Percentiles rank a stretch among this genome's conserved stretches.
Conservation (phyloP, 2,329 filamentous ascomycete species). For the Arachnopeziza araneosa region DNA sequence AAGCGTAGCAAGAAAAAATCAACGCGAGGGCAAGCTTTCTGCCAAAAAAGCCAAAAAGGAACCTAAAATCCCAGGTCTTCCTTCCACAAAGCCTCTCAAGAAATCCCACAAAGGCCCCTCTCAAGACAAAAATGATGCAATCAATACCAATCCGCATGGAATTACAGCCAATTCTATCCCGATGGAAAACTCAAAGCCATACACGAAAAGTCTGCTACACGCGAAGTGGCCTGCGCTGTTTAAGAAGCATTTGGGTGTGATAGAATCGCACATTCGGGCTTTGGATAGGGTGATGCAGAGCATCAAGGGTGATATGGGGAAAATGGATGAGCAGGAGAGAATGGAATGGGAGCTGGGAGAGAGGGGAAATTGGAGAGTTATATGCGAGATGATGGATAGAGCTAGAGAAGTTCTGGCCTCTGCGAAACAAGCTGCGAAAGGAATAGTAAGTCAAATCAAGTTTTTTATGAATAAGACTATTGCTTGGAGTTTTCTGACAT, state of each 20-base stretch:
- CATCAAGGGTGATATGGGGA: slow-evolving; percentile 15
- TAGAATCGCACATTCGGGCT: slow-evolving; percentile 22
- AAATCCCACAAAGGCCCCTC: not conserved
- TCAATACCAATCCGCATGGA: not conserved
- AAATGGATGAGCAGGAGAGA: slow-evolving; percentile 18
- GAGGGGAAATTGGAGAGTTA: slow-evolving; percentile 22
- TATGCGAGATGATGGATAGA: slow-evolving; percentile 23
- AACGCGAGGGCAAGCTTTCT: not conserved
- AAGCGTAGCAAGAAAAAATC: not conserved
- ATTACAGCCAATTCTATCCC: not conserved
- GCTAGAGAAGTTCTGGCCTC: slow-evolving; percentile 14
- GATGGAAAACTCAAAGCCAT: not conserved
- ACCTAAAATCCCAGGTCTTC: not conserved
- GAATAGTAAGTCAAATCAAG: slow-evolving; percentile 17
- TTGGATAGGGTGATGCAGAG: slow-evolving; percentile 19
- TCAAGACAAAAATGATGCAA: not conserved
- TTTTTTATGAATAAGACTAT: not conserved
- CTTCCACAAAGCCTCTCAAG: not conserved
- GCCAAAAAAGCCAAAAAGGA: not conserved
- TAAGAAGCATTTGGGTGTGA: slow-evolving; percentile 22
- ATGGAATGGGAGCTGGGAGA: slow-evolving; percentile 21
- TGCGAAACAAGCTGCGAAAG: slow-evolving; percentile 15
- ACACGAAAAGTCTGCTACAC: slow-evolving; percentile 25
- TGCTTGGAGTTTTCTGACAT: slow-evolving; percentile 1
- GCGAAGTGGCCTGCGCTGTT: slow-evolving; percentile 31